phyloP scores from a whole-genome alignment of 345 rosid species.

The Abelmoschus esculentus region DNA sequence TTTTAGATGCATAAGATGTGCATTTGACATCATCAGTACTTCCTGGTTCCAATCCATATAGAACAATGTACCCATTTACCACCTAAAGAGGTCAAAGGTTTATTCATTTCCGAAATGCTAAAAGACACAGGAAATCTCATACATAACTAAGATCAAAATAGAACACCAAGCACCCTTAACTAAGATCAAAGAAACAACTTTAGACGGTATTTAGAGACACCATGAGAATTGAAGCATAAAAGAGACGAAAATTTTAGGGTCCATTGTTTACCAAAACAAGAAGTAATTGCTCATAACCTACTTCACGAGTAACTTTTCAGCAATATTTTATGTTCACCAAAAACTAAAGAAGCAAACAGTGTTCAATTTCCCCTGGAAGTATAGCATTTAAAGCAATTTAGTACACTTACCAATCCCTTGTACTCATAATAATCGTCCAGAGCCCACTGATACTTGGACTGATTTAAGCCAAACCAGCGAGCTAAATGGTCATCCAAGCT shows the following conservation, averaged over 20 bases:
- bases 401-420: slow-evolving; percentile 65
- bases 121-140: background rate
- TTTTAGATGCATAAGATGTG: background rate
- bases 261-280: background rate
- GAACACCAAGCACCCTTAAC: background rate
- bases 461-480: slow-evolving; percentile 94
- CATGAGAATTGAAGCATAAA: background rate
- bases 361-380: background rate
- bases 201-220: background rate
- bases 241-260: background rate
- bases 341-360: slow-evolving; percentile 7
- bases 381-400: background rate
- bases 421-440: slow-evolving; percentile 77
- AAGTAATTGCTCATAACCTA: slow-evolving; percentile 21
- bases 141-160: background rate
- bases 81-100: background rate
- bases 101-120: background rate
- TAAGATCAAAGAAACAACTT: background rate
- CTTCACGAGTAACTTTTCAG: slow-evolving; percentile 16
- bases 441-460: slow-evolving; percentile 98
- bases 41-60: no score
- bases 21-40: no score
- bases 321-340: slow-evolving; percentile 9
- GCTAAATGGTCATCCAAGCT: slow-evolving; percentile 93
- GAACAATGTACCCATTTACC: background rate